Base-by-base conservation (phyloP, 202 grass and related monocot genomes). In the Panicum hallii region DNA sequence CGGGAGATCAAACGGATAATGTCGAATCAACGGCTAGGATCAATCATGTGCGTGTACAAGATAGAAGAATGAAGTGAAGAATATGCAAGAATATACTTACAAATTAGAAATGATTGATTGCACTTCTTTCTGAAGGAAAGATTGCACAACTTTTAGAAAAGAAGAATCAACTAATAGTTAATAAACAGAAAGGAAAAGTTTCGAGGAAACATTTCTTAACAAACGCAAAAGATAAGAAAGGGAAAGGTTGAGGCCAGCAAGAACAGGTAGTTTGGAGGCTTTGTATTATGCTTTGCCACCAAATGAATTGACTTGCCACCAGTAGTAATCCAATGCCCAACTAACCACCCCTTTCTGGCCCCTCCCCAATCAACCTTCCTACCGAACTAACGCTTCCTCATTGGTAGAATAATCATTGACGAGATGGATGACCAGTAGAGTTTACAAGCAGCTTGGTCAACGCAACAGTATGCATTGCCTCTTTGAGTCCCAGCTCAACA, bases 231-330 rank as follows among this genome's bases (percentile, higher is more conserved):
- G 28, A 44, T 46, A 28, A 48, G 5, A 16, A 71, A 48, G 13
- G 22, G 1, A 48, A 72, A 9, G 13, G 7, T 6, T 36, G 67
- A 83, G 14, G 75, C 79, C 63, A 73, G 79, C n/a, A 30, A 86
- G 47, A 58, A 77, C 34, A 17, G 46, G 73, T 78, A 13, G 13
- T 65, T 80, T 79, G 69, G 69, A 42, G 11, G 63, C 55, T 78
- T 12, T 63, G 77, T 23, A 53, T 68, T 79, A 79, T 69, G 84
- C 62, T 82, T 86, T 74, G 34, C 75, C 52, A 90, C 80, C 74
- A 87, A 90, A 90, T 73, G 73, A 90, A 83, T 83, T 83, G 80
- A 90, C 84, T 61, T 70, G 63, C 30, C 80, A 87, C 85, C 76
- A 36, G 81, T 76, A 34, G 76, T 87, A 86, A 79, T 83, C 54